Conservation (phyloP, 768 basidiomycete genomes). For the Lenzites betulinus region DNA sequence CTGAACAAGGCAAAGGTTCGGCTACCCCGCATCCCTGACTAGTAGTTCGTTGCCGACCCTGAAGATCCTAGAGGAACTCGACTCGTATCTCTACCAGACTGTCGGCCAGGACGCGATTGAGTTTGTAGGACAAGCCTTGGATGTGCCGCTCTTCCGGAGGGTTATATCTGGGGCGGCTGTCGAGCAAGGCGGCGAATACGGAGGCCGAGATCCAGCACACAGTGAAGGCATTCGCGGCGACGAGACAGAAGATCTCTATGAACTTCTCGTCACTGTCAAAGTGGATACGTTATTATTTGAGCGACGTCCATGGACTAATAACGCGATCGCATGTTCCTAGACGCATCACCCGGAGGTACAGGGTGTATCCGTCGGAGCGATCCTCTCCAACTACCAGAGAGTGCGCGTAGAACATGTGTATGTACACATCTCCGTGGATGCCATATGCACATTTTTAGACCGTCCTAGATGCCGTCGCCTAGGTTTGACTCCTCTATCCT, state of each 20-base stretch:
- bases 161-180: slow-evolving; percentile 82
- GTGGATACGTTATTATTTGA: slow-evolving; percentile 41
- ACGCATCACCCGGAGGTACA: slow-evolving; percentile 74
- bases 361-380: slow-evolving; percentile 93
- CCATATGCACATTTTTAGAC: background rate
- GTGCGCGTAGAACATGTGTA: slow-evolving; percentile 98
- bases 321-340: slow-evolving; percentile 41
- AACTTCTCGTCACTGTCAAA: slow-evolving; percentile 73
- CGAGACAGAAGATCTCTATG: slow-evolving; percentile 93
- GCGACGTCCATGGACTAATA: background rate
- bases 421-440: background rate
- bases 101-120: slow-evolving; percentile 95
- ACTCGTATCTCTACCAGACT: slow-evolving; percentile 99
- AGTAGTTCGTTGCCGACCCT: slow-evolving; percentile 17
- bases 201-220: slow-evolving; percentile 52
- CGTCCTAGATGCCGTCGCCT: slow-evolving; percentile 73
- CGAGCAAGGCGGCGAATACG: slow-evolving; percentile 85
- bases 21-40: slow-evolving; percentile 19
- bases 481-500: slow-evolving; percentile 76
- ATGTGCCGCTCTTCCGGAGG: slow-evolving; percentile 81
- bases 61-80: slow-evolving; percentile 82
- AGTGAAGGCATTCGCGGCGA: slow-evolving; percentile 69
- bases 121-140: slow-evolving; percentile 80
- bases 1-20: slow-evolving; percentile 81
- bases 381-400: slow-evolving; percentile 96